phyloP scores from a whole-genome alignment of 2,329 filamentous ascomycete species.

The Pseudocercospora cruenta region DNA sequence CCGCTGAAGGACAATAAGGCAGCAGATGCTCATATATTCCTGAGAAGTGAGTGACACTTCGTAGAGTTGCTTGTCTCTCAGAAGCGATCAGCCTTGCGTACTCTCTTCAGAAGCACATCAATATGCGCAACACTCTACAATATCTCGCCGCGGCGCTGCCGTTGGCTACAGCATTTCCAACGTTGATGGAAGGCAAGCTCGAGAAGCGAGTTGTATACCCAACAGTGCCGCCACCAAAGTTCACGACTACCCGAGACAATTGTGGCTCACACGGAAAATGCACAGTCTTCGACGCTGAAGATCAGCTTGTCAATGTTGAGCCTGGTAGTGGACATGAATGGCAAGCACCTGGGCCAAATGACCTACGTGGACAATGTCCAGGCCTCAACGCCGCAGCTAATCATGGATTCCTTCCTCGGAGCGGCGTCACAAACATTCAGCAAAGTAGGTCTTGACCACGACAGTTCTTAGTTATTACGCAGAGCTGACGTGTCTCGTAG shows the following conservation, averaged over 20 bases:
- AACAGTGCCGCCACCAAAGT: constrained; percentile 20
- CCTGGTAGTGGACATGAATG: constrained; percentile 35
- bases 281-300: constrained; percentile 34
- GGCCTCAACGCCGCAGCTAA: constrained; percentile 36
- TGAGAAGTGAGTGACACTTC: neutral
- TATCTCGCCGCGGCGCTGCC: constrained; percentile 20
- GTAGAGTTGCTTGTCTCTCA: neutral
- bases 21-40: neutral
- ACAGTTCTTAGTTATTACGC: too few relatives aligned
- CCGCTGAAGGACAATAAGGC: neutral
- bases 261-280: constrained; percentile 26
- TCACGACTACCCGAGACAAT: constrained; percentile 24
- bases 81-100: neutral
- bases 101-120: constrained; percentile 1
- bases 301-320: constrained; percentile 34
- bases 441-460: constrained; percentile 25
- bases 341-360: constrained; percentile 28
- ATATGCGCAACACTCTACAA: constrained; percentile 16
- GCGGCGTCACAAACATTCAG: constrained; percentile 34
- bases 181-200: constrained; percentile 17
- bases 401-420: constrained; percentile 27
- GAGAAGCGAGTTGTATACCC: constrained; percentile 21
- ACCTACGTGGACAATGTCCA: constrained; percentile 10
- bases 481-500: neutral
- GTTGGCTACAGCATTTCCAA: constrained; percentile 24